These are phyloP conservation scores for Scedosporium minutisporum DNA, from an alignment of 2,329 filamentous ascomycete species.

Conservation along the genomic window DNA sequence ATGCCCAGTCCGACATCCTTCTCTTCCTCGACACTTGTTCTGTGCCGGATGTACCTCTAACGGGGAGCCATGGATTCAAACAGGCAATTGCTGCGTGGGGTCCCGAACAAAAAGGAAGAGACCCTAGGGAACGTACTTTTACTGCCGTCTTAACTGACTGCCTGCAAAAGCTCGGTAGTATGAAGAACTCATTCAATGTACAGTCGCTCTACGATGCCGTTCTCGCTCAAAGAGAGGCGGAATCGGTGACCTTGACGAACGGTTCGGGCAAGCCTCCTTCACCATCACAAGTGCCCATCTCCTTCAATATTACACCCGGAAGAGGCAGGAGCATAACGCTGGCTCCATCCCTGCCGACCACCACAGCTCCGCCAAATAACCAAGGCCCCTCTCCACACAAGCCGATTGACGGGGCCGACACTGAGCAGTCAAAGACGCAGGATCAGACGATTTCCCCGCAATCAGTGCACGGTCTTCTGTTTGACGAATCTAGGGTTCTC, in stretches of 20 bases:
- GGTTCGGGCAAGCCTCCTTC: slow-evolving; percentile 27
- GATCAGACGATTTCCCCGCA: slow-evolving; percentile 36
- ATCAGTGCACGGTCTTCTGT: slow-evolving; percentile 44
- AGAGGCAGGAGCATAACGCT: slow-evolving; percentile 44
- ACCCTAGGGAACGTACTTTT: slow-evolving; percentile 43
- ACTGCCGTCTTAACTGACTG: slow-evolving; percentile 47
- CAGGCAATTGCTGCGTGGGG: slow-evolving; percentile 53
- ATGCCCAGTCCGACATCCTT: slow-evolving; percentile 53
- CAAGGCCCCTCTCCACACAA: slow-evolving; percentile 13
- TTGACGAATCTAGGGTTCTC: slow-evolving; percentile 53
- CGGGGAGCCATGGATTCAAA: slow-evolving; percentile 47
- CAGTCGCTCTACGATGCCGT: slow-evolving; percentile 50
- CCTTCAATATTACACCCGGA: slow-evolving; percentile 46
- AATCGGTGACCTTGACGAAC: slow-evolving; percentile 37
- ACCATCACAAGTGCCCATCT: slow-evolving; percentile 32
- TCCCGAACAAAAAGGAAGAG: slow-evolving; percentile 36
- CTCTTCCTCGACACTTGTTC: slow-evolving; percentile 54
- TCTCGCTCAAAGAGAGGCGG: slow-evolving; percentile 32
- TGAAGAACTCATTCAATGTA: slow-evolving; percentile 39
- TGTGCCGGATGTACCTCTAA: slow-evolving; percentile 37
- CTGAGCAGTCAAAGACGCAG: background rate
- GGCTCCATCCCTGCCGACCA: slow-evolving; percentile 30
- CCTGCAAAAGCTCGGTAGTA: slow-evolving; percentile 41
- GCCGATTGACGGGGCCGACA: slow-evolving; percentile 15
- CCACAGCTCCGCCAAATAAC: slow-evolving; percentile 14